Percentiles rank a stretch among this genome's conserved stretches.
Conservation (phyloP, 176 grass and related monocot genomes). For the Rhynchospora tenuis region DNA sequence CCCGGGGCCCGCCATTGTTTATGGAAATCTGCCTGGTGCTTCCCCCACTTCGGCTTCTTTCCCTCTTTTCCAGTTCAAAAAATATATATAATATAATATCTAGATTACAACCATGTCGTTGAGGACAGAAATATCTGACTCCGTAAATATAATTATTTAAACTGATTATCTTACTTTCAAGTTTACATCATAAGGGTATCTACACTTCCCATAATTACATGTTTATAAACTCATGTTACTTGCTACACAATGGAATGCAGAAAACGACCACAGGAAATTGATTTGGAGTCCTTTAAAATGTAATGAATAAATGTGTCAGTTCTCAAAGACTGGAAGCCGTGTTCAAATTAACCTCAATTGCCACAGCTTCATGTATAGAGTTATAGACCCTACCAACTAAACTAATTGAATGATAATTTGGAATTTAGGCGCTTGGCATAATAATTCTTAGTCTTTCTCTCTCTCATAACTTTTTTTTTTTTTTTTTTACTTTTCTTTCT, state of each 20-base stretch:
- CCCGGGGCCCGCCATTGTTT: background rate
- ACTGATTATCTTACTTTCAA: too few relatives aligned
- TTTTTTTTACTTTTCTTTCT: background rate
- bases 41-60: background rate
- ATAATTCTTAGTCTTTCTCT: background rate
- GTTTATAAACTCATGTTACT: background rate
- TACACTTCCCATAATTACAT: background rate
- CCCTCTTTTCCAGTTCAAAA: background rate
- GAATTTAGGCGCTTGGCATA: background rate
- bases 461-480: background rate
- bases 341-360: background rate
- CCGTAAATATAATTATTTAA: too few relatives aligned
- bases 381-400: background rate
- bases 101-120: background rate
- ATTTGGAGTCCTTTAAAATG: background rate
- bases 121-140: background rate
- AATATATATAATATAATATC: background rate
- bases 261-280: background rate
- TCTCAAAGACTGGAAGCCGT: background rate
- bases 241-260: background rate
- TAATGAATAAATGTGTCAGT: background rate
- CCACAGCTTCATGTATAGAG: background rate
- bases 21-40: background rate
- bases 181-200: background rate
- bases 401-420: background rate